phyloP scores from a whole-genome alignment of 176 grass and related monocot species.

The Aegilops bicornis region DNA sequence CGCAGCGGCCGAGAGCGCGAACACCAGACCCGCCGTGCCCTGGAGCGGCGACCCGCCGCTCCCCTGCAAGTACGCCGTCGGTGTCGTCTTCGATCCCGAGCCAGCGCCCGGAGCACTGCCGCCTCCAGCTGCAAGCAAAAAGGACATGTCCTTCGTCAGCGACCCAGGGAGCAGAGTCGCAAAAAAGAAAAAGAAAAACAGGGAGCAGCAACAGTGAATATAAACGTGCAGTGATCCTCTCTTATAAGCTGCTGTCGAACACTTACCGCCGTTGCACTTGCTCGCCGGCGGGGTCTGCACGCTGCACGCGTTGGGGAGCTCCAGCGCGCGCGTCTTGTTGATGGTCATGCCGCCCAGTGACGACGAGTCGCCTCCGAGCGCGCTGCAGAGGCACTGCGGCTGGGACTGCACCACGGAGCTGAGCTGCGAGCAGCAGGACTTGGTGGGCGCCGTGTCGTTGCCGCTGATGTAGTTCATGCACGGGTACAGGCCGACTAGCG shows the following conservation, averaged over 20 bases:
- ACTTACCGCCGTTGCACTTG: constrained; percentile 69
- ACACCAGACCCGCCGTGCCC: not conserved
- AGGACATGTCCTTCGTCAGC: not conserved
- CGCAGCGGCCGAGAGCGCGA: constrained; percentile 28
- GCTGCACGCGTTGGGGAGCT: constrained; percentile 53
- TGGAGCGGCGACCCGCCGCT: constrained; percentile 32
- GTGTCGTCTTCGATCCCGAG: constrained; percentile 36
- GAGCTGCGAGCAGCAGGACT: constrained; percentile 71
- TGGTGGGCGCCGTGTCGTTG: constrained; percentile 48
- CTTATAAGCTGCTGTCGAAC: not conserved
- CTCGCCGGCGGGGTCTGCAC: constrained; percentile 70
- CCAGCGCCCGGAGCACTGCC: not conserved
- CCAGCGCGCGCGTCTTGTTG: constrained; percentile 61
- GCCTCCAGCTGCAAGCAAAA: constrained; percentile 10
- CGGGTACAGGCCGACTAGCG: constrained; percentile 67
- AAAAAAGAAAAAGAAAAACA: too few relatives aligned
- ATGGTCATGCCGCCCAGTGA: constrained; percentile 56
- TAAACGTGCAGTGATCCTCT: too few relatives aligned
- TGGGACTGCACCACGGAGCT: constrained; percentile 49
- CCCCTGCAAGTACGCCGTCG: constrained; percentile 7
- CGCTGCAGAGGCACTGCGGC: constrained; percentile 74
- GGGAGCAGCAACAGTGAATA: not conserved
- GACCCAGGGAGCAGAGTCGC: not conserved
- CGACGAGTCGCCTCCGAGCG: constrained; percentile 42
- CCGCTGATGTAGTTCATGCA: constrained; percentile 89